Evolutionary conservation across 2,329 filamentous ascomycete genomes (phyloP), one percentile per base, ranked within the genome.

Genomic region (Colletotrichum eleusines): DNA sequence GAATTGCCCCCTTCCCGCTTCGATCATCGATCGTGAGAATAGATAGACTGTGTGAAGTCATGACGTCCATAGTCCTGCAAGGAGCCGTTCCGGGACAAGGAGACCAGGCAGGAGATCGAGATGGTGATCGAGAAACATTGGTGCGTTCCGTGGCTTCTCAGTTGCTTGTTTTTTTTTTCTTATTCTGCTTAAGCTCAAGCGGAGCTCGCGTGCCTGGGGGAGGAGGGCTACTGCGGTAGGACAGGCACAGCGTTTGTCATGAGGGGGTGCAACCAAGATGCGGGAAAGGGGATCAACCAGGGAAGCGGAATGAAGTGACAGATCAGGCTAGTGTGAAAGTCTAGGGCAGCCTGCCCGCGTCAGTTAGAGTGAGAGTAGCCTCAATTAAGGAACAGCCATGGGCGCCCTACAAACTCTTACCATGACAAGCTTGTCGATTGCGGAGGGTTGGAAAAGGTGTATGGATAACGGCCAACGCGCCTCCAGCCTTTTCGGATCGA

Each of bases 21-120:
- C 38, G 70, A 71, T 72, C 51, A 63, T 63, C 35, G 42, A 55
- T 42, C 38, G 16, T 16, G 26, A 42, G 1, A 33, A 42, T 20
- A 42, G 60, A 69, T 71, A 46, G 14, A 20, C n/a, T 55, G 38
- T 31, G 26, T 26, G 38, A 53, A 67, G 71, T 72, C 71, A 72
- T 72, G 71, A 72, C 71, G 71, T 70, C 48, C 51, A 3, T 18
- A 20, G 38, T 46, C 6, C 18, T 48, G n/a, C 6, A 33, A 46
- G 42, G 5, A 55, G 20, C 38, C 59, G 61, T 55, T 23, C n/a
- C 57, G 26, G 11, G 8, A 23, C n/a, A 16, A 20, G 35, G 18
- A 33, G 18, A n/a, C 40, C 35, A 44, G 26, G 38, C 26, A n/a
- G 40, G 7, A 28, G 57, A 70, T 71, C 63, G 68, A 67, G 68